phyloP scores from a whole-genome alignment of 352 stramenopile species.

The Pythium coloratum region DNA sequence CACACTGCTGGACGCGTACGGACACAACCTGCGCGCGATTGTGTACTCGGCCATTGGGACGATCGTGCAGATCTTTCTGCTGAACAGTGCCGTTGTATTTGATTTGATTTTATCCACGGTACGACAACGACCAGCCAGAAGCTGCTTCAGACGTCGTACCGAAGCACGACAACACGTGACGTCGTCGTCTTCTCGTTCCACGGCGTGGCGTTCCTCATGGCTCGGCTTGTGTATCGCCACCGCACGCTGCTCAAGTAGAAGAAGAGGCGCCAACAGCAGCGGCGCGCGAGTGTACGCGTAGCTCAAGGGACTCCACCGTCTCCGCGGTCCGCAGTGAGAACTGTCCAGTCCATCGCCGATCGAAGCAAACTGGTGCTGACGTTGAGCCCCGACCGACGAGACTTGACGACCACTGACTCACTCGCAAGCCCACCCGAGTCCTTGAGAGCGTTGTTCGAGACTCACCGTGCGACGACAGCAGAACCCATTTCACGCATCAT shows the following conservation, averaged over 20 bases:
- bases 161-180: neutral
- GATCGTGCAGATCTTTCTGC: constrained; percentile 1
- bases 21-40: neutral
- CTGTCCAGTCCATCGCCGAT: neutral
- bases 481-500: neutral
- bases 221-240: neutral
- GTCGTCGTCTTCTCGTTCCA: neutral
- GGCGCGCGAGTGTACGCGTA: neutral
- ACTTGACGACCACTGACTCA: neutral
- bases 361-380: neutral
- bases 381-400: neutral
- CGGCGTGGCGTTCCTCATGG: neutral
- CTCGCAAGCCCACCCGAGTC: neutral
- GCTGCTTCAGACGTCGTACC: neutral
- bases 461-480: neutral
- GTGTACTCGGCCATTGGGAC: neutral
- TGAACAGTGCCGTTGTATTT: neutral
- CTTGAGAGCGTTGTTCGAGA: neutral
- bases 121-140: too few relatives aligned
- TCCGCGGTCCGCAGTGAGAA: neutral
- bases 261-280: neutral
- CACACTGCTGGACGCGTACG: constrained; percentile 3
- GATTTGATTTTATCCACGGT: neutral
- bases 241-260: neutral
- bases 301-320: neutral